Conservation (phyloP, 768 basidiomycete genomes). For the Boletus fagicola region DNA sequence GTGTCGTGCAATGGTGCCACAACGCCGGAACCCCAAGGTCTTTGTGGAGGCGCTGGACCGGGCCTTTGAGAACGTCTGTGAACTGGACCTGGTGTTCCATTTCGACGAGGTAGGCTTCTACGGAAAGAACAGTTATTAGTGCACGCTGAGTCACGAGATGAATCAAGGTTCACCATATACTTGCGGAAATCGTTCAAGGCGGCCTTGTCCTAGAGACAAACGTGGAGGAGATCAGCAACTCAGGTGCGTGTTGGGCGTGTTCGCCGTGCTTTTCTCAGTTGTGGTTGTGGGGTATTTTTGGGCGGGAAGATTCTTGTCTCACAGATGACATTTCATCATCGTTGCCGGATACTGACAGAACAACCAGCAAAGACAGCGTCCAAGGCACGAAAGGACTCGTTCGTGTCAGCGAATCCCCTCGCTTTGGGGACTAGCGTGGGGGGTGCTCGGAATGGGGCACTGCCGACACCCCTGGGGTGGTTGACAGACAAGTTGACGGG, state of each 20-base stretch:
- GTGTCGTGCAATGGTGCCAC: not conserved
- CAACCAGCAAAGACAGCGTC: slow-evolving; percentile 64
- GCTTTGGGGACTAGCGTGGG: slow-evolving; percentile 64
- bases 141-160: slow-evolving; percentile 3
- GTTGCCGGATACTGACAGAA: slow-evolving; percentile 9
- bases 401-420: slow-evolving; percentile 77
- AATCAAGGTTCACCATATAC: slow-evolving; percentile 79
- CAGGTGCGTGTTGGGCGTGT: slow-evolving; percentile 46
- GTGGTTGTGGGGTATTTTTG: slow-evolving; percentile 4
- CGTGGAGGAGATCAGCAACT: slow-evolving; percentile 75
- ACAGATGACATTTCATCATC: not conserved
- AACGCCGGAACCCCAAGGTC: slow-evolving; percentile 46
- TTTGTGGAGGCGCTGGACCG: slow-evolving; percentile 96
- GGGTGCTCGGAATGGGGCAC: slow-evolving; percentile 55
- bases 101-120: slow-evolving; percentile 80
- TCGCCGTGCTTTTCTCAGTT: not conserved
- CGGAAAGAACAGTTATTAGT: not conserved
- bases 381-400: slow-evolving; percentile 74
- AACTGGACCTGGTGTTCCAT: slow-evolving; percentile 96
- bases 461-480: slow-evolving; percentile 79
- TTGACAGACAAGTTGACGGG: slow-evolving; percentile 72
- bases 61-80: slow-evolving; percentile 97
- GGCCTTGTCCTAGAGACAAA: slow-evolving; percentile 96
- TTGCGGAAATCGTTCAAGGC: slow-evolving; percentile 95
- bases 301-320: not conserved